Base-by-base conservation (phyloP, 768 basidiomycete genomes). In the Mycena rosella region DNA sequence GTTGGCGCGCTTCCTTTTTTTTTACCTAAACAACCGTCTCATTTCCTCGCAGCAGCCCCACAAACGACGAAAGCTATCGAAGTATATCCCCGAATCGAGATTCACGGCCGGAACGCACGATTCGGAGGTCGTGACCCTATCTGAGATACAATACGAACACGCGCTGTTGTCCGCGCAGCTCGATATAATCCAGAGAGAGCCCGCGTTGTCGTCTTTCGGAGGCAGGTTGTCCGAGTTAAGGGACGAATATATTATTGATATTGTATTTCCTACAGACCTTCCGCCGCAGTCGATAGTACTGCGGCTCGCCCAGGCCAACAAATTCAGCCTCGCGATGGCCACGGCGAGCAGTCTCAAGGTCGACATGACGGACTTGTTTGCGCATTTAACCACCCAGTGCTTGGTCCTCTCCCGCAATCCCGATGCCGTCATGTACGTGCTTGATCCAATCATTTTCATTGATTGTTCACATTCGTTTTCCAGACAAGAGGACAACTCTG, bases 291-390 rank as follows among this genome's bases (percentile, higher is more conserved):
- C 92, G 63, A 89, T 96, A 63, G 88, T 98, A 32, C 82, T 93
- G 72, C 84, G 92, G 67, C 85, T 96, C 57, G 89, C 91, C 6
- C 93, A 98, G 76, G 81, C 86, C 48, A 93, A 91, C 68, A 86
- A 88, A 70, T 96, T 93, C 78, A 93, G 90, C 71, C 82, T 87
- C 57, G 97, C 97, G 3, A 87, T 97, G 78, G 79, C 88, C 7
- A 87, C 90, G 30, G 96, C 95, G 3, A 86, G 88, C 36, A 88
- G 87, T 49, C 86, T 98, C 45, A 84, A 88, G 36, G 88, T 95
- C 45, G 95, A 98, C 77, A 94, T 98, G 92, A 89, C 90, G 4
- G 92, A 95, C 68, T 74, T 97, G 14, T 97, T 99, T 74, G 86
- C 87, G 45, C 85, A 88, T 68, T 80, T 99, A 68, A 89, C 95